Evolutionary conservation across 2,329 filamentous ascomycete species (phyloP), one percentile per base, ranked within the genome.

Genomic region (Huntiella bhutanensis): DNA sequence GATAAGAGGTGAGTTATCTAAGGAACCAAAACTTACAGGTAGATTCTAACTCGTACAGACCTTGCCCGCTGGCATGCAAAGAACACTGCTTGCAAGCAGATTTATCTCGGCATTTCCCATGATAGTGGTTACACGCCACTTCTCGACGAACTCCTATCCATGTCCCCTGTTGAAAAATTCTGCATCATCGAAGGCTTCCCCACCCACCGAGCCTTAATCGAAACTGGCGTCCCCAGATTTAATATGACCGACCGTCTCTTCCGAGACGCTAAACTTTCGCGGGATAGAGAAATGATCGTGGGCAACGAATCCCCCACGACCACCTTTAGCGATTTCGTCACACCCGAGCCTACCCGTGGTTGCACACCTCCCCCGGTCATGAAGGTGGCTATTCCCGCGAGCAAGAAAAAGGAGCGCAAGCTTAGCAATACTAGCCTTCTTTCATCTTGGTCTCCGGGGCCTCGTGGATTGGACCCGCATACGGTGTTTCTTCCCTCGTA

Each of bases 31-130:
- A 28, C 22, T 28, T 28, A 28, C 22, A 28, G 5, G 2, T 3
- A 5, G 7, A 28, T 7, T 6, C 22, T 28, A 28, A 28, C 22
- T 28, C 53, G 19, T 16, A 0, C 51, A 73, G 71, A 73, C 56
- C 62, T 58, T 15, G 62, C 70, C 6, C 61, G 63, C 41, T 77
- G 72, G 67, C 67, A 80, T 56, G 59, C 79, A 41, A 63, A 65
- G 52, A 77, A 77, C 51, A 59, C 65, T 52, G 77, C 75, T 55
- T 80, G 76, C 62, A 73, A 69, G 54, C 69, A 75, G 52, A 64
- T 80, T 41, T 58, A 78, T 32, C 62, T 80, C 33, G 76, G 75
- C 40, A 66, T 77, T 43, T 76, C 73, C 1, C 74, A 77, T 53
- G 74, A 79, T 54, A 63, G 70, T 28, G 67, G 68, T 5, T 79